These are phyloP conservation scores for Tylopilus vinaceipallidus DNA, from an alignment of 768 basidiomycete species.

Conservation along the genomic window DNA sequence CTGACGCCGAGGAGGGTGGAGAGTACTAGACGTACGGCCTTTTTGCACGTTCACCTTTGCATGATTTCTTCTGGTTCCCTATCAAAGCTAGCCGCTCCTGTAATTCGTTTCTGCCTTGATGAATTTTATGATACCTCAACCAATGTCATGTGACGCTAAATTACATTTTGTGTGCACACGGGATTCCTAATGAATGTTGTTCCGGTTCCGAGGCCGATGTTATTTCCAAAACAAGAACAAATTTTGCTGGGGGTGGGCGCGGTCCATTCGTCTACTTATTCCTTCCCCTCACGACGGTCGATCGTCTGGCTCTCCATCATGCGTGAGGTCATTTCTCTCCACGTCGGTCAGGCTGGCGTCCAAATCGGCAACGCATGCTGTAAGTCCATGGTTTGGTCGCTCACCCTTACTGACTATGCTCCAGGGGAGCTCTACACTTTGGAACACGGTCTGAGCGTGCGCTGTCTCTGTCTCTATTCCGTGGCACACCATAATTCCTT, in stretches of 20 bases:
- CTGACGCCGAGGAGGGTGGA: slow-evolving; percentile 48
- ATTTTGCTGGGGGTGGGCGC: slow-evolving; percentile 9
- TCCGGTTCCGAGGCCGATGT: slow-evolving; percentile 7
- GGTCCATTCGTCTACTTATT: slow-evolving; percentile 7
- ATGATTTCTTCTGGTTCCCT: slow-evolving; percentile 24
- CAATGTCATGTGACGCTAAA: neutral
- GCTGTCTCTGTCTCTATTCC: slow-evolving; percentile 29
- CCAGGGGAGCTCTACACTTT: slow-evolving; percentile 97
- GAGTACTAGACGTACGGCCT: slow-evolving; percentile 38
- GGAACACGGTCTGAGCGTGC: slow-evolving; percentile 93
- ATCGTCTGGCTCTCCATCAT: slow-evolving; percentile 38
- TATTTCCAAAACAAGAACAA: slow-evolving; percentile 31
- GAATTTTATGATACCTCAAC: slow-evolving; percentile 33
- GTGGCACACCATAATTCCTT: slow-evolving; percentile 13
- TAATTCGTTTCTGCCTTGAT: slow-evolving; percentile 32
- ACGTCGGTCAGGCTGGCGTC: slow-evolving; percentile 96
- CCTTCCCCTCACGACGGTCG: slow-evolving; percentile 13
- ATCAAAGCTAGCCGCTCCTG: slow-evolving; percentile 28
- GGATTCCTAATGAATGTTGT: too few species aligned
- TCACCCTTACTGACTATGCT: slow-evolving; percentile 12
- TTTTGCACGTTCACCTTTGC: slow-evolving; percentile 11
- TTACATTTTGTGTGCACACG: neutral
- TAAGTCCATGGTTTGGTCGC: slow-evolving; percentile 39
- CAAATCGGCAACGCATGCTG: slow-evolving; percentile 97
- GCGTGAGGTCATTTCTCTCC: slow-evolving; percentile 95